These are phyloP conservation scores for Collybiopsis confluens DNA, from an alignment of 768 basidiomycete genomes.

Conservation along the genomic window DNA sequence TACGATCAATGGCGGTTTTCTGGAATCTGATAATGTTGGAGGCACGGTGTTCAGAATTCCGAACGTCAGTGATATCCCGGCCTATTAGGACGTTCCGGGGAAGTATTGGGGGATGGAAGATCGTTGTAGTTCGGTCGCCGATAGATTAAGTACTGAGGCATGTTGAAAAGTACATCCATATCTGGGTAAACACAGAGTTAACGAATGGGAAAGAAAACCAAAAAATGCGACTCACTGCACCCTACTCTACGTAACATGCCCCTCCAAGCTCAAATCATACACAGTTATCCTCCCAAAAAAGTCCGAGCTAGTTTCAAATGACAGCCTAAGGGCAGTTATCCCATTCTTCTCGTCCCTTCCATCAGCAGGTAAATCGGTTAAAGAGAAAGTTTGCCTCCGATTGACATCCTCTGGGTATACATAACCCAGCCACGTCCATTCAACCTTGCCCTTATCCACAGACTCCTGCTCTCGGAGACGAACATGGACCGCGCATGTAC, in stretches of 20 bases:
- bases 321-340: constrained; percentile 49
- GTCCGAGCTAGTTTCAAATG: constrained; percentile 81
- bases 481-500: constrained; percentile 49
- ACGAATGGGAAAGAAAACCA: too few relatives aligned
- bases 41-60: neutral
- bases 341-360: constrained; percentile 3
- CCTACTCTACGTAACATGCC: neutral
- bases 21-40: neutral
- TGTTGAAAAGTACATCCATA: too few relatives aligned
- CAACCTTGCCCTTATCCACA: constrained; percentile 18
- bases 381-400: constrained; percentile 55
- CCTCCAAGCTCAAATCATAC: constrained; percentile 55
- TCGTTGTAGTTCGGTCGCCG: too few relatives aligned
- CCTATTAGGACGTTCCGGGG: neutral
- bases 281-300: constrained; percentile 79
- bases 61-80: too few relatives aligned
- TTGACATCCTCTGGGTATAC: constrained; percentile 83
- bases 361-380: constrained; percentile 5
- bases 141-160: too few relatives aligned
- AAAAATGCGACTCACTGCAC: too few relatives aligned
- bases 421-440: constrained; percentile 48
- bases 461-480: constrained; percentile 8
- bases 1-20: neutral
- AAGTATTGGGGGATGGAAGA: too few relatives aligned
- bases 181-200: too few relatives aligned